Evolutionary conservation across 345 rosid species (phyloP), one percentile per base, ranked within the genome.

Genomic region (Camelina sativa): DNA sequence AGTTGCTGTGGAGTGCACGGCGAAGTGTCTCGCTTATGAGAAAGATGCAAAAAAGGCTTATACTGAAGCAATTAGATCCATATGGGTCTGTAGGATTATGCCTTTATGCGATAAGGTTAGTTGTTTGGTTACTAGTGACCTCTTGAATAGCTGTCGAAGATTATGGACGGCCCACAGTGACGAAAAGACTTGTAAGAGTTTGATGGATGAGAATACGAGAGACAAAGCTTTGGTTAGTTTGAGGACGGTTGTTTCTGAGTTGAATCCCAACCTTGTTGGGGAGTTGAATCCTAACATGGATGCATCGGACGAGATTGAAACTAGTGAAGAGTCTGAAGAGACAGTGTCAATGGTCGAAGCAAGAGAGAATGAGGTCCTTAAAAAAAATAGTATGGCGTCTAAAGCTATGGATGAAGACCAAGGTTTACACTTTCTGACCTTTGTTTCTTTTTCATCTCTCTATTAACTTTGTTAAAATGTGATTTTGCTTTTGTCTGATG

Each of bases 1-100:
- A 8, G 86, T 83, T 5, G 92, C 88, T 1, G 82, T 86, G 37
- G 91, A 88, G 66, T 90, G 91, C 8, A 81, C 89, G 5, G 75
- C 82, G 37, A 84, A 72, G 82, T 79, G 48, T 70, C 69, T 91
- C 52, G 53, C 67, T 9, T 78, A 50, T 8, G 75, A 72, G 63
- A 32, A 3, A 41, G 46, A 64, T 17, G 40, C 52, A 16, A 78
- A 44, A 60, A 55, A 67, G 6, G 72, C 72, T 73, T 40, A 69
- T 2, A 28, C 19, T 11, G 65, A 76, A 72, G 80, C 61, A 43
- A 9, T 77, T 1, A 72, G 19, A 34, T 40, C 83, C 78, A 78
- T 89, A 40, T 92, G 89, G 99, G 40, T 83, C 11, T 55, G 69
- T 16, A 78, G 80, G 58, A 56, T 87, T 44, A 48, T 11, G 71